Evolutionary conservation across 371 early-diverging fungal species (phyloP), one percentile per base, ranked within the genome.

Genomic region (Vairimorpha apis): DNA sequence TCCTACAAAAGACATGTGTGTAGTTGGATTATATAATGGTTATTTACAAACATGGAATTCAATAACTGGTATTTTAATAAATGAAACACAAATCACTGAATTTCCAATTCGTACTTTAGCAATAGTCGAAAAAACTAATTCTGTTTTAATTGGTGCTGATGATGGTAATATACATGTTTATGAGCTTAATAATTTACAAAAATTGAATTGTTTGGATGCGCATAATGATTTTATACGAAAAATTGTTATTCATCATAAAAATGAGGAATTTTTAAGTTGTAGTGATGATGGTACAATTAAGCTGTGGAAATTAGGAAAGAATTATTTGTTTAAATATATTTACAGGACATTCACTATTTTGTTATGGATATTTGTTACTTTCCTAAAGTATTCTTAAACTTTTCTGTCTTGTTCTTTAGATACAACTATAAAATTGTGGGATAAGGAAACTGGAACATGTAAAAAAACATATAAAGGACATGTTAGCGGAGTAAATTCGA

Each of bases 191-290:
- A 72, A 74, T 70, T 44, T 78, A 55, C 53, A 64, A 68, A 70
- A 71, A 23, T 51, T 79, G 33, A 30, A 71, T 35, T 38, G 35
- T 18, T 68, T 82, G 25, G 35, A 72, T 30, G 83, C 79, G 12
- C 83, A 82, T 53, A 68, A 49, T 29, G 83, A 82, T 67, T 82
- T 80, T 66, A 77, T 82, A 33, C 51, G 83, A 63, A 66, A 70
- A 27, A 71, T 82, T 44, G 76, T 71, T 5, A 75, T 74, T 2
- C 68, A 80, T 43, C 76, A 70, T 13, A 35, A 32, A 12, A 60
- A 76, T 4, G 43, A 67, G 29, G 56, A 67, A 38, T 67, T 82
- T 67, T 53, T 80, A 32, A 75, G 79, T 35, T 37, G 59, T 32
- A 80, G 81, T 60, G 83, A 82, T 56, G 83, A 82, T 59, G 45